Evolutionary conservation across 2,329 filamentous ascomycete species (phyloP).

Genomic region (Diplodia corticola): DNA sequence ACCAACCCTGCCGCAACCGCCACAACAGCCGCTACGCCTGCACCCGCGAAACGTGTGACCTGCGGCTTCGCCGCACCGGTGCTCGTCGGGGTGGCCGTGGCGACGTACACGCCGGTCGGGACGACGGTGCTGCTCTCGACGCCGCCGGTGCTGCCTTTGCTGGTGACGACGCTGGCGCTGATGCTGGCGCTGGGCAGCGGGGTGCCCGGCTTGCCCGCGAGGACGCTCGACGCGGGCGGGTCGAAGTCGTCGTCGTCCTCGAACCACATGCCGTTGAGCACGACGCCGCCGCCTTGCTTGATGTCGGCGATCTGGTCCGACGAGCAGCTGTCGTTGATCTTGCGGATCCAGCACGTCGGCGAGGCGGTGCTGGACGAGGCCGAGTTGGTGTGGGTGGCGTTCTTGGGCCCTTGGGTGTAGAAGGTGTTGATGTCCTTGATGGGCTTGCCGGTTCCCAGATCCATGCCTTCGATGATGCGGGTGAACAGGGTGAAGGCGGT

Average conservation of each 20-base stretch:
- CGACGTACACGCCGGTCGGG: slow-evolving; percentile 25
- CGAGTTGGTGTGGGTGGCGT: slow-evolving; percentile 59
- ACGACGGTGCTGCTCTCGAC: slow-evolving; percentile 20
- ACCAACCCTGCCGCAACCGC: slow-evolving; percentile 12
- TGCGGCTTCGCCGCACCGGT: slow-evolving; percentile 9
- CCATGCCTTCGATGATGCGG: slow-evolving; percentile 51
- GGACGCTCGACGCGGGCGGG: slow-evolving; percentile 23
- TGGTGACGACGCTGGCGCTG: not conserved
- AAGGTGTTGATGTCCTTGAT: slow-evolving; percentile 45
- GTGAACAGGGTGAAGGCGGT: slow-evolving; percentile 56
- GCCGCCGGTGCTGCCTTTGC: not conserved
- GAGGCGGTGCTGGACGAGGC: slow-evolving; percentile 46
- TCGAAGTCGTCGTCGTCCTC: slow-evolving; percentile 24
- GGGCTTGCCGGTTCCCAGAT: slow-evolving; percentile 51
- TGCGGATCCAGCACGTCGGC: slow-evolving; percentile 63
- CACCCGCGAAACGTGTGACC: not conserved
- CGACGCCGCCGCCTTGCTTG: slow-evolving; percentile 46
- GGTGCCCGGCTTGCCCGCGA: slow-evolving; percentile 22
- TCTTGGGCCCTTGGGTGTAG: slow-evolving; percentile 56
- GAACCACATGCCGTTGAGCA: slow-evolving; percentile 30
- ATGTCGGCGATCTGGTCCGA: slow-evolving; percentile 53
- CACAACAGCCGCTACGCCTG: slow-evolving; percentile 5
- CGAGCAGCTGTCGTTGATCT: slow-evolving; percentile 54
- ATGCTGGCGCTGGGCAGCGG: slow-evolving; percentile 7
- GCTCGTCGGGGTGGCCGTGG: slow-evolving; percentile 22